Evolutionary conservation across 2,329 filamentous ascomycete genomes (phyloP), one percentile per base, ranked within the genome.

Genomic region (Sporothrix luriei): DNA sequence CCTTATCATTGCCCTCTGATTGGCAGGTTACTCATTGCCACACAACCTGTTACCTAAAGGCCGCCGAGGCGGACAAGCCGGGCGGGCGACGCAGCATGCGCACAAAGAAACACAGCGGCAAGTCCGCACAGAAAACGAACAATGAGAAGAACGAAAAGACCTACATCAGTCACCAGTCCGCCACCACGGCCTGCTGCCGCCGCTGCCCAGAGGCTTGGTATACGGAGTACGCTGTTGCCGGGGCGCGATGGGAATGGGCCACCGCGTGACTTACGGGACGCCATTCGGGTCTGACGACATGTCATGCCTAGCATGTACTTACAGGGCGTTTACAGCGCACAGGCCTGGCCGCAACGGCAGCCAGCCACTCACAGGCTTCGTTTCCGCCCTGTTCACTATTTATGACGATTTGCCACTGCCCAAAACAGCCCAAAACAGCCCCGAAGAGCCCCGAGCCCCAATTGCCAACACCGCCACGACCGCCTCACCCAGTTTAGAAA

Each of bases 1-100:
- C 67, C 71, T 73, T 73, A 73, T 73, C 72, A 68, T 66, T 26
- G 40, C 10, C 3, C n/a, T 13, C 1, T 61, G 4, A 71, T 73
- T 73, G 72, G 72, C 49, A 1, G 3, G 64, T 72, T 73, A 72
- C 59, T 66, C 64, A 70, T 67, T 65, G 43, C 68, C 26, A 52
- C 54, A 29, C 33, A 54, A 55, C 40, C 57, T 73, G 61, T 72
- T 73, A 72, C 72, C 57, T 71, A 70, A 70, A 62, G 55, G 29
- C 43, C 51, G 57, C 51, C 59, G 52, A 71, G 52, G 62, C 46
- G 48, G 69, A 38, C 57, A 68, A 68, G 55, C 29, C 54, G 55
- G 29, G 55, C 43, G 46, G 55, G n/a, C 16, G 29, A 46, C 43
- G 40, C 4, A 59, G 21, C 26, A 7, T 19, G 19, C 54, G 29